These are phyloP conservation scores for Vitis rotundifolia DNA, from an alignment of 164 flowering plant genomes.

Conservation along the genomic window DNA sequence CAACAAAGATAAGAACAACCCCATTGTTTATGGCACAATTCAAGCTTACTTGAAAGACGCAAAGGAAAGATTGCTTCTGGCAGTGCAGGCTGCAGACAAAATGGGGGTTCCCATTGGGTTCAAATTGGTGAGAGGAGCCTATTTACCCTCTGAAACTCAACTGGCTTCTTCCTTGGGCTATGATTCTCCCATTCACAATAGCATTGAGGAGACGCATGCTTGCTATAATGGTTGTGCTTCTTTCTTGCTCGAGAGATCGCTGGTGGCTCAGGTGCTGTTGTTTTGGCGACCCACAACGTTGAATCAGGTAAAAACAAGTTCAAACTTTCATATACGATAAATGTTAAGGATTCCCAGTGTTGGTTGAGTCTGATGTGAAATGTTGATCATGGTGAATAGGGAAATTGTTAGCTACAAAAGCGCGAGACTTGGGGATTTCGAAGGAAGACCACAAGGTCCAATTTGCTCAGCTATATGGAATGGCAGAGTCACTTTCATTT, in stretches of 20 bases:
- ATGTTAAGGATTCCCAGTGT: too few species aligned
- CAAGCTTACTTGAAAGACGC: constrained; percentile 89
- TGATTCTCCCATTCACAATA: constrained; percentile 71
- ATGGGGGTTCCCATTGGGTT: constrained; percentile 69
- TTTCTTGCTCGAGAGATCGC: constrained; percentile 66
- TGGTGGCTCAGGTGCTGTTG: constrained; percentile 47
- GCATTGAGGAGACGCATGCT: constrained; percentile 64
- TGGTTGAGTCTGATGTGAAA: not conserved
- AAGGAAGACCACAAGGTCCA: constrained; percentile 58
- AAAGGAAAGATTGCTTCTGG: constrained; percentile 50
- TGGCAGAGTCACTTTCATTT: constrained; percentile 82
- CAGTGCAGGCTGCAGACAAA: constrained; percentile 56
- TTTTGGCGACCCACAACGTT: constrained; percentile 86
- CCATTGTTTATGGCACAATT: constrained; percentile 67
- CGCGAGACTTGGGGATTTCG: constrained; percentile 59
- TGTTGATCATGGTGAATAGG: constrained; percentile 35
- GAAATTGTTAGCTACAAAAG: constrained; percentile 59
- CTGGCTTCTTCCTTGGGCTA: constrained; percentile 64
- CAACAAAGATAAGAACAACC: constrained; percentile 34
- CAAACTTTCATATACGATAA: too few species aligned
- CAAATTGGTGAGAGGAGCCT: constrained; percentile 92
- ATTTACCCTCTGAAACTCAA: constrained; percentile 60
- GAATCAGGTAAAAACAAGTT: constrained; percentile 64
- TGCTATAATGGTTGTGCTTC: constrained; percentile 73
- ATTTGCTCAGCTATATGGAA: constrained; percentile 93